Evolutionary conservation across 2,329 filamentous ascomycete genomes (phyloP).

Genomic region (Aureobasidium musti): DNA sequence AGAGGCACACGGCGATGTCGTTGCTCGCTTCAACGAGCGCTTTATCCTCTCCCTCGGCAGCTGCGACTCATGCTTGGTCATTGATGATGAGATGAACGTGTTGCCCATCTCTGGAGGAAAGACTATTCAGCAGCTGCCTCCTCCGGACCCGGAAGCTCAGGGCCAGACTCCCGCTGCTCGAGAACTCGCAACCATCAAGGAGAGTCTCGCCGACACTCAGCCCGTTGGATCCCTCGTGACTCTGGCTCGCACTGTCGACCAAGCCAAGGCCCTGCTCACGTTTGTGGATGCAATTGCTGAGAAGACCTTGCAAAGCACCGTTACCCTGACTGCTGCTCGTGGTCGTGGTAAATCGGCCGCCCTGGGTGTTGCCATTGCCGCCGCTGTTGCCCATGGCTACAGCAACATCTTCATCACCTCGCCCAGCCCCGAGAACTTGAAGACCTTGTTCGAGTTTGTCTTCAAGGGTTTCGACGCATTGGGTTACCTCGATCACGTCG

Average conservation of each 20-base stretch:
- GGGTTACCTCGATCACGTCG: slow-evolving; percentile 89
- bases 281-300: slow-evolving; percentile 96
- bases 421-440: slow-evolving; percentile 95
- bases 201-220: slow-evolving; percentile 79
- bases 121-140: slow-evolving; percentile 78
- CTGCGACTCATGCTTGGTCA: slow-evolving; percentile 90
- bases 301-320: slow-evolving; percentile 91
- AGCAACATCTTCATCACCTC: slow-evolving; percentile 99
- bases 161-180: slow-evolving; percentile 67
- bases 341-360: slow-evolving; percentile 97
- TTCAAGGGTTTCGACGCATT: slow-evolving; percentile 98
- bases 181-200: slow-evolving; percentile 85
- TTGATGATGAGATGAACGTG: slow-evolving; percentile 97
- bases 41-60: slow-evolving; percentile 95
- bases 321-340: slow-evolving; percentile 88
- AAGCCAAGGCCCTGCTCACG: slow-evolving; percentile 93
- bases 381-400: slow-evolving; percentile 92
- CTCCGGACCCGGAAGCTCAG: slow-evolving; percentile 71
- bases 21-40: slow-evolving; percentile 94
- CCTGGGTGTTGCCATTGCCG: slow-evolving; percentile 88
- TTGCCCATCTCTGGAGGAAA: slow-evolving; percentile 95
- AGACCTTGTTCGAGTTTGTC: slow-evolving; percentile 96
- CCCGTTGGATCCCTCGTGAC: slow-evolving; percentile 82
- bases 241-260: slow-evolving; percentile 87
- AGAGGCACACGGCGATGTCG: slow-evolving; percentile 92